Base-by-base conservation (phyloP, 176 grass and related monocot species). In the Paspalum vaginatum region DNA sequence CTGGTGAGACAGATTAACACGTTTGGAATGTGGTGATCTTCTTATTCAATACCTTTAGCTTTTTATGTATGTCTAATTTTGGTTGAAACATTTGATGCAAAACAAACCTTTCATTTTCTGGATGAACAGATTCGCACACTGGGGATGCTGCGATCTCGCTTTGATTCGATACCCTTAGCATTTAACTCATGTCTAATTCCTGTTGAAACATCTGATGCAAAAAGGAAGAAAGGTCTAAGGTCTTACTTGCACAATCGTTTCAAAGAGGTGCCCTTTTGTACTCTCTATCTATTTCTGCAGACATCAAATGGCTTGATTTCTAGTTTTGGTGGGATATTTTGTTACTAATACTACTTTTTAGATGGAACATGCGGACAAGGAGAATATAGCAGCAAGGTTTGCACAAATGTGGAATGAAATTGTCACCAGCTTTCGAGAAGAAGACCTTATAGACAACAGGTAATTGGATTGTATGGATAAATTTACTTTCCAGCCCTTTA, bases 331-430 rank as follows among this genome's bases (percentile, higher is more conserved):
- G 43, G 69, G 82, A 20, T 75, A 32, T 55, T 81, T 75, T 84
- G 5, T 74, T 79, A 77, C 63, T 39, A 7, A 59, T 52, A 70
- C 21, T 21, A 62, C 38, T 60, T 70, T 75, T 82, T 75, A 92
- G 95, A 70, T 88, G 61, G 73, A 85, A 58, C 83, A 92, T 40
- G 80, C 49, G 38, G 74, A 89, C 27, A 91, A 91, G 52, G 86
- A 71, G 24, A 81, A 88, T 57, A 86, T 90, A 81, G 85, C 84
- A 69, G 92, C 95, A 54, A 98, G 88, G 72, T 98, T 98, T 89
- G 92, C 95, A 87, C 95, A 98, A 69, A 91, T 98, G 87, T 98
- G 95, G 95, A 98, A 98, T 70, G 77, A 85, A 68, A 98, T 98
- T 89, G 83, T 98, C 68, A 68, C 80, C 32, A 98, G 92, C 75